Conservation (phyloP, 306 rosid species). For the Rosa rugosa region DNA sequence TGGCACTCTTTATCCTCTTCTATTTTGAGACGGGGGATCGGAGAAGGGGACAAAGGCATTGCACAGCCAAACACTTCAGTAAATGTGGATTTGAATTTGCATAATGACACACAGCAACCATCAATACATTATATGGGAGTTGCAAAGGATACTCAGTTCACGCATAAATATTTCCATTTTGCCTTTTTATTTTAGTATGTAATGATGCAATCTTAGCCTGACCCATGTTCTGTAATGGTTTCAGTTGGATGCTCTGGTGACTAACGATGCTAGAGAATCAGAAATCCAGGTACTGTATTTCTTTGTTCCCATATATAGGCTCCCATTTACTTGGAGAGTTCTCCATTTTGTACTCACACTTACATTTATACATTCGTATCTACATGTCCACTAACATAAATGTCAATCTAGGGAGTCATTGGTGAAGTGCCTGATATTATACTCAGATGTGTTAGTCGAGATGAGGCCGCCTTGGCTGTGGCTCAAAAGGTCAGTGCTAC, state of each 20-base stretch:
- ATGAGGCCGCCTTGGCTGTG: constrained; percentile 99
- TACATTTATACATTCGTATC: neutral
- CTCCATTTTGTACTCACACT: neutral
- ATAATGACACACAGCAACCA: neutral
- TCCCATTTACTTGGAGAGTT: neutral
- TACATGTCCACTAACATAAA: constrained; percentile 13
- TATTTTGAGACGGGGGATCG: neutral
- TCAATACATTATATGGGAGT: neutral
- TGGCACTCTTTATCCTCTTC: neutral
- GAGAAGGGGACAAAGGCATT: neutral
- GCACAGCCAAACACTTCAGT: neutral
- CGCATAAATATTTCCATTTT: neutral
- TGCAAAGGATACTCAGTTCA: neutral
- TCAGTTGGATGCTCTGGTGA: constrained; percentile 84
- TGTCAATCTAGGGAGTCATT: constrained; percentile 58
- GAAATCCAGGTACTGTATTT: constrained; percentile 70
- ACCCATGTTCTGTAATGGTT: constrained; percentile 30
- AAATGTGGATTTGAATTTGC: neutral
- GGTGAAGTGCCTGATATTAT: constrained; percentile 95
- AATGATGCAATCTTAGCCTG: neutral
- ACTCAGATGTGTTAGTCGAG: constrained; percentile 85
- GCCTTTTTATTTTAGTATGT: neutral
- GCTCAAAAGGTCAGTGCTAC: constrained; percentile 76
- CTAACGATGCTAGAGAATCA: constrained; percentile 63
- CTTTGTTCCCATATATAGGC: neutral